Evolutionary conservation across 306 rosid species (phyloP).

Genomic region (Prinsepia uniflora): DNA sequence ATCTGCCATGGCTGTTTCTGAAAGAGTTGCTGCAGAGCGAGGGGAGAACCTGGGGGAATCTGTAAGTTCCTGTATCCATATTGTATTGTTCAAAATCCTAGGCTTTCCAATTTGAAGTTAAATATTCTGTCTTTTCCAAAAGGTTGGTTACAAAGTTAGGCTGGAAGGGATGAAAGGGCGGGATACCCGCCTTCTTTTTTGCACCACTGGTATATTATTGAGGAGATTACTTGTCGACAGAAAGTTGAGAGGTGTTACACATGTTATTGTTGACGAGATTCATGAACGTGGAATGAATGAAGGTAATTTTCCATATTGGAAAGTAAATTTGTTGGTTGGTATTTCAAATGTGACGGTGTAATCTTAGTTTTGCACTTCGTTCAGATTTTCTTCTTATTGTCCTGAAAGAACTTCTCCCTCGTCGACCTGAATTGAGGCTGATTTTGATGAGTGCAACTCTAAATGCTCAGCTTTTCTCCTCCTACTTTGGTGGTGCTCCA

Average conservation of each 20-base stretch:
- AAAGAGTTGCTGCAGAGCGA: conserved; percentile 56
- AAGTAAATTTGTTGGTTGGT: conserved; percentile 16
- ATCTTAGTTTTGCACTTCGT: conserved; percentile 10
- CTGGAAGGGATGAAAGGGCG: conserved; percentile 89
- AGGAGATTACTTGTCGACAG: conserved; percentile 90
- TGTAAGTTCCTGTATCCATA: conserved; percentile 28
- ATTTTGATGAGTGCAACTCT: conserved; percentile 51
- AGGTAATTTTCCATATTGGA: conserved; percentile 43
- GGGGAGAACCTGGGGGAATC: conserved; percentile 53
- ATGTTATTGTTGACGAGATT: conserved; percentile 93
- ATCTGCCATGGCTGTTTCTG: conserved; percentile 51
- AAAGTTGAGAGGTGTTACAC: conserved; percentile 76
- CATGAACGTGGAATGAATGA: conserved; percentile 99
- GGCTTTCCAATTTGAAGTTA: background rate
- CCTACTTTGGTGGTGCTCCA: conserved; percentile 47
- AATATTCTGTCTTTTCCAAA: conserved; percentile 17
- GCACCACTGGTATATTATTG: conserved; percentile 92
- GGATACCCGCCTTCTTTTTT: conserved; percentile 91
- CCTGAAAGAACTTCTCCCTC: conserved; percentile 50
- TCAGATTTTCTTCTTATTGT: conserved; percentile 50
- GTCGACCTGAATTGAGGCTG: conserved; percentile 44
- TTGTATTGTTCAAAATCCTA: background rate
- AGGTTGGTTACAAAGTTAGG: conserved; percentile 98
- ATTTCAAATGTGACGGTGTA: conserved; percentile 10
- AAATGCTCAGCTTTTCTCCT: conserved; percentile 50